Conservation (phyloP, 192 early-diverging fungal genomes). For the Rhizophagus clarus region DNA sequence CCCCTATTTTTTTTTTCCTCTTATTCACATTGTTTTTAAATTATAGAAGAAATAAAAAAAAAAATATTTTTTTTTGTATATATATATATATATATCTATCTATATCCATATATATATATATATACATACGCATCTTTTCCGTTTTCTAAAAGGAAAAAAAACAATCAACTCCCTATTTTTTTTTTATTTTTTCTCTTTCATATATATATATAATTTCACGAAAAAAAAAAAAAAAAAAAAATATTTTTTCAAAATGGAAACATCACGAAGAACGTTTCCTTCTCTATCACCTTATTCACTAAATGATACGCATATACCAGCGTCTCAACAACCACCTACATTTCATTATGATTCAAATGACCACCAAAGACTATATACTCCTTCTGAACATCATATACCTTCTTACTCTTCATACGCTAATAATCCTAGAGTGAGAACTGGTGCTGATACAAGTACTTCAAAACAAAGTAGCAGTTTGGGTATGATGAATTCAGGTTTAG, state of each 20-base stretch:
- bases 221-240: too few species aligned
- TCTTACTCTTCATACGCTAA: background rate
- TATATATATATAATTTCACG: too few species aligned
- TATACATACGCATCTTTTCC: too few species aligned
- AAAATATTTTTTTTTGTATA: too few species aligned
- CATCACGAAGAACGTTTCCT: background rate
- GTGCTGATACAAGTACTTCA: background rate
- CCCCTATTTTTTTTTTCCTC: too few species aligned
- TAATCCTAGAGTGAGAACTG: background rate
- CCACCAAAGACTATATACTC: background rate
- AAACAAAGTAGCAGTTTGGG: background rate
- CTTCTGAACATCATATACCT: background rate
- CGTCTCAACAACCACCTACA: background rate
- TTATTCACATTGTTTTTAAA: too few species aligned
- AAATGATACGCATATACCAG: background rate
- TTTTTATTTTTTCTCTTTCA: too few species aligned
- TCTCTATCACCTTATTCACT: background rate
- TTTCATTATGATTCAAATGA: background rate
- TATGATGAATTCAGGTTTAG: background rate
- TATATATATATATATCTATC: too few species aligned
- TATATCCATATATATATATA: too few species aligned
- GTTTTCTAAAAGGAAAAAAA: too few species aligned
- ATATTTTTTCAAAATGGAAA: background rate
- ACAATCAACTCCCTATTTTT: too few species aligned
- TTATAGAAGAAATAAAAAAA: too few species aligned